phyloP scores from a whole-genome alignment of 1,284 basidiomycete genomes.

The Ganoderma resinaceum region DNA sequence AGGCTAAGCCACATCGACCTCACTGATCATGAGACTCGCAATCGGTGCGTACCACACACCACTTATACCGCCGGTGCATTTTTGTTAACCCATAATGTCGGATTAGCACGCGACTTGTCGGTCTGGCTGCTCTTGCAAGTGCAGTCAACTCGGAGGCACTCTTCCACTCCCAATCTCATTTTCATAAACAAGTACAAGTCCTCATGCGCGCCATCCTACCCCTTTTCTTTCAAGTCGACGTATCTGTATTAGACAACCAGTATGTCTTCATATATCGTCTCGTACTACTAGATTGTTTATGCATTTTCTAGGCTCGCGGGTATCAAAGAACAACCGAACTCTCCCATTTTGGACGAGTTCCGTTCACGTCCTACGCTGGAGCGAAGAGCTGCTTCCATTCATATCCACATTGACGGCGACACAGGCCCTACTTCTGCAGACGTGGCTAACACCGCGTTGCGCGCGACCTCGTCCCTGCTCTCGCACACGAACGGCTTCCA shows the following conservation, averaged over 20 bases:
- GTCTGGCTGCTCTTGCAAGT: slow-evolving; percentile 83
- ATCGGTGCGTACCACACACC: slow-evolving; percentile 53
- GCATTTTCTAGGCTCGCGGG: slow-evolving; percentile 53
- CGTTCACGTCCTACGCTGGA: slow-evolving; percentile 77
- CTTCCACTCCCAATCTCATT: slow-evolving; percentile 80
- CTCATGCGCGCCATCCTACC: slow-evolving; percentile 81
- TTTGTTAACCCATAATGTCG: background rate
- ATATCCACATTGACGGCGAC: slow-evolving; percentile 87
- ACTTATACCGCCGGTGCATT: background rate
- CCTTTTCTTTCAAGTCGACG: slow-evolving; percentile 71
- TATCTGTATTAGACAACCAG: slow-evolving; percentile 72
- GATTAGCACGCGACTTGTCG: slow-evolving; percentile 82
- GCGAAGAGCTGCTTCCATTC: slow-evolving; percentile 86
- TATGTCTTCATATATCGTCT: slow-evolving; percentile 47
- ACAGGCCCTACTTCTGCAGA: slow-evolving; percentile 81
- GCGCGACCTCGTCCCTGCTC: slow-evolving; percentile 77
- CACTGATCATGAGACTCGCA: slow-evolving; percentile 69
- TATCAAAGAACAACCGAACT: slow-evolving; percentile 73
- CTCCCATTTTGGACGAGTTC: slow-evolving; percentile 83
- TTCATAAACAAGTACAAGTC: slow-evolving; percentile 73
- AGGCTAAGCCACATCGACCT: slow-evolving; percentile 59
- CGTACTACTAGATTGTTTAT: slow-evolving; percentile 16
- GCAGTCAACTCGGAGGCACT: slow-evolving; percentile 88
- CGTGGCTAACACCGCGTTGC: slow-evolving; percentile 78
- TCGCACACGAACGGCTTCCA: slow-evolving; percentile 83